Conservation (phyloP, 2,329 filamentous ascomycete genomes). For the Furcasterigmium sp. region DNA sequence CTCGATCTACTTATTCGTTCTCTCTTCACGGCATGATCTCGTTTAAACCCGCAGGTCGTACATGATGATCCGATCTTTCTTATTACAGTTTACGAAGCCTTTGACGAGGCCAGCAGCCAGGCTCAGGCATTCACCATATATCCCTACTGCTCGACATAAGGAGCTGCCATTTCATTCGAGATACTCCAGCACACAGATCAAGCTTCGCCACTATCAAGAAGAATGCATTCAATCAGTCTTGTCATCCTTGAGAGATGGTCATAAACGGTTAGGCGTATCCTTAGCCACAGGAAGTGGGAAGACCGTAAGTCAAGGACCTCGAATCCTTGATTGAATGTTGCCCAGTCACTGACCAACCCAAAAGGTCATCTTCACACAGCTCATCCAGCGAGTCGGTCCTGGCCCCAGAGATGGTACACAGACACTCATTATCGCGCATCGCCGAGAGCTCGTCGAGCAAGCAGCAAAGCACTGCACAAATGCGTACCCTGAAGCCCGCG, state of each 20-base stretch:
- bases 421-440: constrained; percentile 87
- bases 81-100: no score
- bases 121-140: no score
- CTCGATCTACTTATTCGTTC: no score
- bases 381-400: constrained; percentile 71
- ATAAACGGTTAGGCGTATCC: constrained; percentile 78
- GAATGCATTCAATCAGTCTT: constrained; percentile 85
- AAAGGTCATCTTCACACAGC: constrained; percentile 90
- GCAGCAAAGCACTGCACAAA: constrained; percentile 77
- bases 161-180: no score
- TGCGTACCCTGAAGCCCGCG: constrained; percentile 72
- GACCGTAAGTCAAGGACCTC: constrained; percentile 59
- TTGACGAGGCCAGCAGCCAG: no score
- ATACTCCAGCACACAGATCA: constrained; percentile 34
- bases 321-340: no score
- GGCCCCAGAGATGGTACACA: constrained; percentile 56
- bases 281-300: constrained; percentile 86
- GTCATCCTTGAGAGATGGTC: constrained; percentile 60
- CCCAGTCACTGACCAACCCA: no score
- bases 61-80: no score
- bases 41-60: no score
- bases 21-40: no score
- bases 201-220: constrained; percentile 79
- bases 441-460: constrained; percentile 90
- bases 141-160: no score